Base-by-base conservation (phyloP, 495 filamentous ascomycete genomes). In the Astrocystis sublimbata region DNA sequence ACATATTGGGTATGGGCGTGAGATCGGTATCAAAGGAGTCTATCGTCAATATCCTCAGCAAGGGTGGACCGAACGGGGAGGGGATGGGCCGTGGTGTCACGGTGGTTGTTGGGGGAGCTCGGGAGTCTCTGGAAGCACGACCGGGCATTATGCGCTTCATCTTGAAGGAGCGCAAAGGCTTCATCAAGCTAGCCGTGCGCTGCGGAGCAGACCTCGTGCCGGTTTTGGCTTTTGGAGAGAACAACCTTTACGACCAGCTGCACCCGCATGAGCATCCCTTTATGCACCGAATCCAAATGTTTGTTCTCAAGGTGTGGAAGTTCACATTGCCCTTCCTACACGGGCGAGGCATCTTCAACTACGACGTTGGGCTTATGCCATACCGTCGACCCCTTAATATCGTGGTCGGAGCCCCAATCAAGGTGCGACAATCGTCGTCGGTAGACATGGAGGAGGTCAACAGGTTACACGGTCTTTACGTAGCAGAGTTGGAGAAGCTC, bases 81-180 rank as follows among this genome's bases (percentile, higher is more conserved):
- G 92, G 92, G n/a, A 96, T 92, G 89, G 94, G 94, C 40, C 89
- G 92, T 30, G 94, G 91, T 41, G 96, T 98, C 66, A 97, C 94
- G 8, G 97, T 98, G 57, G 94, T 98, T 28, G 80, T 98, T 40
- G 94, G 94, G 58, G 94, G 94, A 2, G 94, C 94, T 12, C 85
- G 90, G 2, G 94, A 98, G 76, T 93, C 90, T 2, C 85, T 98
- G 2, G 89, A 96, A 66, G 90, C 96, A 0, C 82, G 88, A 52
- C 94, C 94, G 1, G 81, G 87, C 12, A 82, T 81, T 6, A 72
- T 97, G 60, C 84, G 83, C 4, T 81, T 98, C 3, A 87, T 97
- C 0, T 77, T 97, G 23, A 88, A 87, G 60, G 82, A 89, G 40
- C 87, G 94, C 19, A 93, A 96, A 63, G 94, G 94, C 3, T 97